These are phyloP conservation scores for Aschersonia sp. DNA, from an alignment of 2,329 filamentous ascomycete genomes.

Conservation along the genomic window DNA sequence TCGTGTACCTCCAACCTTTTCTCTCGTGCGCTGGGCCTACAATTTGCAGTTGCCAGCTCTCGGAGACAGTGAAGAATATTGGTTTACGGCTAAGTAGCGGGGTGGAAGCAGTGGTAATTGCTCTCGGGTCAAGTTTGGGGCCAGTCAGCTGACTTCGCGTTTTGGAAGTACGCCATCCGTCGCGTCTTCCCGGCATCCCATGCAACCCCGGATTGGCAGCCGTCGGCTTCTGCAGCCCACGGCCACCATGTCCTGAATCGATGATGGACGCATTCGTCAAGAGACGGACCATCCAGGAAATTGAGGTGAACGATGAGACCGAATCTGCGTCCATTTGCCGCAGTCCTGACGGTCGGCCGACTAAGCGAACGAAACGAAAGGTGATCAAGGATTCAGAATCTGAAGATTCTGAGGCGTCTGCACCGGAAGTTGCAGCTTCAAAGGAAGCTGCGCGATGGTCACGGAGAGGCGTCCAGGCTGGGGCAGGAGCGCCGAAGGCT, in stretches of 20 bases:
- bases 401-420: conserved; percentile 9
- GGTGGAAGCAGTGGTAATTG: not conserved
- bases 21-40: too few species aligned
- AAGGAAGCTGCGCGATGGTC: not conserved
- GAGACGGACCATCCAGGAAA: conserved; percentile 10
- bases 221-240: not conserved
- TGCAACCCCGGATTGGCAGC: not conserved
- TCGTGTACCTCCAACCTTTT: too few species aligned
- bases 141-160: conserved; percentile 26
- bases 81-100: conserved; percentile 3
- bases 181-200: conserved; percentile 2
- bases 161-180: conserved; percentile 1
- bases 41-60: too few species aligned
- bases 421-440: conserved; percentile 2
- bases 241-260: not conserved
- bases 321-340: conserved; percentile 1
- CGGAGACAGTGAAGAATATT: too few species aligned
- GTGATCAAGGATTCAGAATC: conserved; percentile 9
- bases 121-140: not conserved
- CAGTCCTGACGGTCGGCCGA: conserved; percentile 9
- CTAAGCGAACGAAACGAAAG: conserved; percentile 17
- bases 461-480: conserved; percentile 4
- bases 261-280: conserved; percentile 24
- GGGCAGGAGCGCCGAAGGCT: conserved; percentile 4
- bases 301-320: conserved; percentile 4